Percentiles rank a stretch among this genome's conserved stretches.
These are phyloP conservation scores for Malus orientalis DNA, from an alignment of 306 rosid genomes.

Conservation along the genomic window DNA sequence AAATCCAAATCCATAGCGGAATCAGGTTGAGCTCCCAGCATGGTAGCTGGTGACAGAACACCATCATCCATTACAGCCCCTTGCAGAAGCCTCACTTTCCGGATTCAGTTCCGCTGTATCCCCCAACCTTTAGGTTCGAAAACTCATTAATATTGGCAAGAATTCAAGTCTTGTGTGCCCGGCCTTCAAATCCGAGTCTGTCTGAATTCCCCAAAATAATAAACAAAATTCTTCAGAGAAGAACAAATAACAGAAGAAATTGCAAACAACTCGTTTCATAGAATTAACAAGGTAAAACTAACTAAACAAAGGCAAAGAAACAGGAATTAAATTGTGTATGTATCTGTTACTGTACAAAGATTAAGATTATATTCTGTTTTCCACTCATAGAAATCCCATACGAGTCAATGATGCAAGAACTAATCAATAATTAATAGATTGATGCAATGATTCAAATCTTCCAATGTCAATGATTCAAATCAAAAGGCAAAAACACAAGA, in stretches of 20 bases:
- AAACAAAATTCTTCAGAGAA: constrained; percentile 3
- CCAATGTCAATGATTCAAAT: constrained; percentile 6
- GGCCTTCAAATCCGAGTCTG: constrained; percentile 18
- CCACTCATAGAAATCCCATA: constrained; percentile 3
- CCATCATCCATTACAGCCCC: constrained; percentile 54
- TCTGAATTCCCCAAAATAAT: constrained; percentile 19
- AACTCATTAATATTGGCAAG: constrained; percentile 16
- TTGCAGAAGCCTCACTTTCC: constrained; percentile 6
- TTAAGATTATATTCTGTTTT: background rate
- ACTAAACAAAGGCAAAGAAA: background rate
- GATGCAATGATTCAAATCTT: background rate
- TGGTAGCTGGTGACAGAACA: constrained; percentile 43
- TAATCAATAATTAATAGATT: background rate
- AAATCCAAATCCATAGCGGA: constrained; percentile 67
- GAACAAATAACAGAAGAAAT: background rate
- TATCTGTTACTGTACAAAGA: constrained; percentile 1
- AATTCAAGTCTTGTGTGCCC: constrained; percentile 8
- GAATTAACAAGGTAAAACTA: background rate
- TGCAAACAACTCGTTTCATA: background rate
- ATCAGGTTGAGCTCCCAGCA: constrained; percentile 48
- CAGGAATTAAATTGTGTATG: background rate
- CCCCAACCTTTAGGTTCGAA: constrained; percentile 9
- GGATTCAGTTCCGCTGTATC: constrained; percentile 1
- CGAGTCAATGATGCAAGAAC: constrained; percentile 14
- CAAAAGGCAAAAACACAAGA: background rate